A percentile compares a stretch with the other conserved stretches of the same genome.
Conservation (phyloP, 2,329 filamentous ascomycete species). For the Pyrenophora graminea region DNA sequence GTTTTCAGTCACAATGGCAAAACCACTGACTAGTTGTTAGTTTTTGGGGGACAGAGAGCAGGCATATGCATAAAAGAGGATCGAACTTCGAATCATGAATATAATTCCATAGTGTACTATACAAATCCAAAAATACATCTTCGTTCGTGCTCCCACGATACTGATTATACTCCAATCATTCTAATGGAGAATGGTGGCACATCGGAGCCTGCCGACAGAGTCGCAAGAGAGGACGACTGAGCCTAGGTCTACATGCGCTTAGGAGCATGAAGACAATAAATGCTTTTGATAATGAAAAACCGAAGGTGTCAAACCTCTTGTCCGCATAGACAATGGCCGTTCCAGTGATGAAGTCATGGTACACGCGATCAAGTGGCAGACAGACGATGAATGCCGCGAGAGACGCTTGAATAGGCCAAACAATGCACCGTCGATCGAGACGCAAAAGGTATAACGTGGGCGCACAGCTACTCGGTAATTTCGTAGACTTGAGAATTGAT, state of each 20-base stretch:
- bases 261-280: slow-evolving; percentile 12
- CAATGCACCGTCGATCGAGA: slow-evolving; percentile 3
- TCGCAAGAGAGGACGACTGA: background rate
- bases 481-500: slow-evolving; percentile 3
- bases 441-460: background rate
- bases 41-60: too few species aligned
- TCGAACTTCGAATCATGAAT: too few species aligned
- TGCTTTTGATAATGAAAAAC: slow-evolving; percentile 9
- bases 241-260: background rate
- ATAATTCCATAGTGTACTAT: slow-evolving; percentile 7
- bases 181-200: background rate
- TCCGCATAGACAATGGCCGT: slow-evolving; percentile 1
- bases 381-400: background rate
- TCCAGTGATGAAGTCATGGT: background rate
- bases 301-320: background rate
- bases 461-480: background rate
- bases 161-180: background rate
- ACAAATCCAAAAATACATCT: slow-evolving; percentile 6
- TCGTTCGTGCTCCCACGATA: background rate
- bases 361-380: slow-evolving; percentile 3
- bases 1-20: slow-evolving; percentile 1
- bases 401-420: background rate
- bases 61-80: too few species aligned
- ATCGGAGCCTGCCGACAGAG: slow-evolving; percentile 1
- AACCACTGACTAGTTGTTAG: background rate